A percentile compares a stretch with the other conserved stretches of the same genome.
These are phyloP conservation scores for Elongisporangium senticosum DNA, from an alignment of 352 stramenopile genomes.

Conservation along the genomic window DNA sequence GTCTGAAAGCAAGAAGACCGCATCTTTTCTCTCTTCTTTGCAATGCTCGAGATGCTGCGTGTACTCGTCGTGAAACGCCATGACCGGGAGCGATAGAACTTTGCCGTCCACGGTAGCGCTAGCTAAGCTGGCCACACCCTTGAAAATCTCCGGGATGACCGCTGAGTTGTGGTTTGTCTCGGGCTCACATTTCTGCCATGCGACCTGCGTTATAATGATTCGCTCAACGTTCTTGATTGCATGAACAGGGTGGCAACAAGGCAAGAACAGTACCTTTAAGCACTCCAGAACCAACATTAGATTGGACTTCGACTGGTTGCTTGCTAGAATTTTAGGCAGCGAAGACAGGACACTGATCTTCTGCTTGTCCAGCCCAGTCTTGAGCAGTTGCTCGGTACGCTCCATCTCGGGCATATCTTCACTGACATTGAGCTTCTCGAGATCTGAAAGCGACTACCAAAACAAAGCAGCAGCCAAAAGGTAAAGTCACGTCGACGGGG, in stretches of 20 bases:
- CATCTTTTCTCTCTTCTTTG: conserved; percentile 47
- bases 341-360: conserved; percentile 73
- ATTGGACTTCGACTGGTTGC: conserved; percentile 70
- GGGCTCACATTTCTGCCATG: conserved; percentile 67
- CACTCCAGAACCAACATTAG: conserved; percentile 57
- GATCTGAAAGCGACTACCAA: conserved; percentile 63
- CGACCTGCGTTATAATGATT: conserved; percentile 16
- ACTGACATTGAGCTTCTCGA: conserved; percentile 83
- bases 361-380: conserved; percentile 71
- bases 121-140: conserved; percentile 43
- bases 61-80: conserved; percentile 67
- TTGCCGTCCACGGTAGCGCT: conserved; percentile 69
- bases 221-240: conserved; percentile 1
- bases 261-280: conserved; percentile 45
- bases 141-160: conserved; percentile 60
- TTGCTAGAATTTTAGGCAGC: conserved; percentile 62
- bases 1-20: conserved; percentile 63
- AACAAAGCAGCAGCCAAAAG: conserved; percentile 1
- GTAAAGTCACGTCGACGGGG: background rate
- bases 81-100: conserved; percentile 45
- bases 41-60: conserved; percentile 34
- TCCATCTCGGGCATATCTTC: conserved; percentile 83
- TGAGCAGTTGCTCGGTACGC: conserved; percentile 66
- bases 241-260: background rate
- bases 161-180: conserved; percentile 35